phyloP scores from a whole-genome alignment of 2,329 filamentous ascomycete genomes.

The Penicillium italicum region DNA sequence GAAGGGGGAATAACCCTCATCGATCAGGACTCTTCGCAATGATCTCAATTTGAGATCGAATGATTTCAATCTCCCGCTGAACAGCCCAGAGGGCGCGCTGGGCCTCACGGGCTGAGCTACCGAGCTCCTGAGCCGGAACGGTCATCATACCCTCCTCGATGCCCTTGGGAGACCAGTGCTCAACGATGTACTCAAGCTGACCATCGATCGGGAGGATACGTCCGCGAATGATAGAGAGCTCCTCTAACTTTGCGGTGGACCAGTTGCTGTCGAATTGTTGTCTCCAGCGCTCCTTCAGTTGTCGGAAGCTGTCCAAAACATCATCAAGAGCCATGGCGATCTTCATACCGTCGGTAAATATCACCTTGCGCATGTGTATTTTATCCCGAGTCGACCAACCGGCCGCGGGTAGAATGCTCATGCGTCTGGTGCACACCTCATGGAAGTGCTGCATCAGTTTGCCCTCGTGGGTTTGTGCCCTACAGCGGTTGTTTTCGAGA shows the following conservation, averaged over 20 bases:
- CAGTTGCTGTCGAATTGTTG: background rate
- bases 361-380: conserved; percentile 9
- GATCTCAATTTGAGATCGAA: background rate
- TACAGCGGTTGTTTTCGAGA: background rate
- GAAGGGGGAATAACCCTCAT: background rate
- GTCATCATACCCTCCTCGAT: conserved; percentile 1
- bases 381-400: conserved; percentile 1
- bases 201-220: conserved; percentile 5
- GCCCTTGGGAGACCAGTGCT: conserved; percentile 9
- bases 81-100: conserved; percentile 1
- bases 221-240: conserved; percentile 1
- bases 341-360: conserved; percentile 12
- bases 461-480: background rate
- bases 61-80: conserved; percentile 7
- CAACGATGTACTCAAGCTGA: background rate
- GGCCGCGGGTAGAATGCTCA: background rate
- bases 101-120: conserved; percentile 4
- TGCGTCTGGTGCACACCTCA: background rate
- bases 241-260: conserved; percentile 8
- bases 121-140: background rate
- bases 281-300: conserved; percentile 6
- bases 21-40: background rate
- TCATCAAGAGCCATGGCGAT: conserved; percentile 1
- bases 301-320: background rate
- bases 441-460: background rate